A percentile compares a stretch with the other conserved stretches of the same genome.
Evolutionary conservation across 1,139 yeast genomes (phyloP).

Genomic region (Zygosaccharomyces sapae): DNA sequence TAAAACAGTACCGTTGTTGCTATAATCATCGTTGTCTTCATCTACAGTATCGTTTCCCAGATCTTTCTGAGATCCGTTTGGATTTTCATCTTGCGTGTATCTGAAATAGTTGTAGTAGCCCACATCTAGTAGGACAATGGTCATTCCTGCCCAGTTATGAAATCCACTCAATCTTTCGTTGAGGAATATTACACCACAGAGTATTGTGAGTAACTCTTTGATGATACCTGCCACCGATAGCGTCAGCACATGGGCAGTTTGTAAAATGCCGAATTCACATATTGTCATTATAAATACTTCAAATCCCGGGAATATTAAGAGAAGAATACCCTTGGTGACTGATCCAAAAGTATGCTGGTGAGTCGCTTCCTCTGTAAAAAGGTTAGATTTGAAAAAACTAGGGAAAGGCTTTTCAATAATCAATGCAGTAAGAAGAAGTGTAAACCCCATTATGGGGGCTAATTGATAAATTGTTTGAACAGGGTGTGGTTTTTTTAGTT

Average conservation of each 20-base stretch:
- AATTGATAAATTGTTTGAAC: slow-evolving; percentile 76
- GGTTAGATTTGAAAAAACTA: slow-evolving; percentile 22
- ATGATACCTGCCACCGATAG: slow-evolving; percentile 87
- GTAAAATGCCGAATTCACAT: slow-evolving; percentile 78
- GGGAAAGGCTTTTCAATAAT: slow-evolving; percentile 33
- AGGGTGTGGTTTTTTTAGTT: slow-evolving; percentile 53
- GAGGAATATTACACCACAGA: slow-evolving; percentile 65
- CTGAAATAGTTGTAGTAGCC: slow-evolving; percentile 75
- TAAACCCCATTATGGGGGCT: slow-evolving; percentile 75
- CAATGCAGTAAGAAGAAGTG: slow-evolving; percentile 47
- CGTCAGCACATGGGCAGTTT: slow-evolving; percentile 80
- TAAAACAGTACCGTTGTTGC: background rate
- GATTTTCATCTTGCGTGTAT: slow-evolving; percentile 35
- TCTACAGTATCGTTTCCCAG: background rate
- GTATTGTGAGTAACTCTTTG: slow-evolving; percentile 81
- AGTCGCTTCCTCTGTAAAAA: slow-evolving; percentile 18
- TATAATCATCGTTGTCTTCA: background rate
- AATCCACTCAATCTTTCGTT: slow-evolving; percentile 62
- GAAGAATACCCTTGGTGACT: slow-evolving; percentile 43
- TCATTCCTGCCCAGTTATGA: slow-evolving; percentile 70
- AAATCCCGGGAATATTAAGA: slow-evolving; percentile 75
- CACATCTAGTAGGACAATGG: slow-evolving; percentile 72
- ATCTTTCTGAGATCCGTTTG: slow-evolving; percentile 1
- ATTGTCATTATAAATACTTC: slow-evolving; percentile 87
- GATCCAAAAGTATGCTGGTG: slow-evolving; percentile 32